Conservation (phyloP, 192 early-diverging fungal genomes). For the Radiomyces spectabilis region DNA sequence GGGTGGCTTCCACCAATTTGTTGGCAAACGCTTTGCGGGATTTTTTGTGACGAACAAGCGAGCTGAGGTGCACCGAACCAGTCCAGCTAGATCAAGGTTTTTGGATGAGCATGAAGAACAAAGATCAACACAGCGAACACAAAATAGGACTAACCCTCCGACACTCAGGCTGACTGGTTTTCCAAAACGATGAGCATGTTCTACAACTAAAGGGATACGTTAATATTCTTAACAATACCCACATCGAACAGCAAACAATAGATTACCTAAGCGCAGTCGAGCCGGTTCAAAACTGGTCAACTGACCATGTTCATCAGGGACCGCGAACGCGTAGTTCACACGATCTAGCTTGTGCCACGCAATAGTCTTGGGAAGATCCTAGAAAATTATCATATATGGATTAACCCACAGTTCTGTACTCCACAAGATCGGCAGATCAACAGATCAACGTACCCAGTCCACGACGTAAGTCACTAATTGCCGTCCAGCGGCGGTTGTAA, state of each 20-base stretch:
- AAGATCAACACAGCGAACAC: too few species aligned
- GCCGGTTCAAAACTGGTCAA: slow-evolving; percentile 26
- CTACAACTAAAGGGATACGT: slow-evolving; percentile 19
- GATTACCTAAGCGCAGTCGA: slow-evolving; percentile 16
- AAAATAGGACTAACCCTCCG: slow-evolving; percentile 29
- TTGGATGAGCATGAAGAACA: too few species aligned
- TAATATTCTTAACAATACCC: neutral
- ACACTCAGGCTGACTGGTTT: slow-evolving; percentile 38
- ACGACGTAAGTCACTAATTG: too few species aligned
- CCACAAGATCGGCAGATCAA: too few species aligned
- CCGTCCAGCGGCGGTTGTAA: too few species aligned
- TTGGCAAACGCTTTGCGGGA: slow-evolving; percentile 26
- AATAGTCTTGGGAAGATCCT: slow-evolving; percentile 14
- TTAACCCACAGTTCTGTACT: too few species aligned
- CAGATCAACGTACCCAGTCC: too few species aligned
- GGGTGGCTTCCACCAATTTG: slow-evolving; percentile 30
- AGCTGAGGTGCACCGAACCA: slow-evolving; percentile 40
- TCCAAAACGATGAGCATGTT: slow-evolving; percentile 15
- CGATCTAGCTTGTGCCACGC: slow-evolving; percentile 40
- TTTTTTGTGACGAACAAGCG: slow-evolving; percentile 22
- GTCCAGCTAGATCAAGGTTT: too few species aligned
- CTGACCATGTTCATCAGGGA: slow-evolving; percentile 25
- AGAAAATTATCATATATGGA: too few species aligned
- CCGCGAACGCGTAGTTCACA: slow-evolving; percentile 51
- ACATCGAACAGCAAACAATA: too few species aligned